A percentile compares a stretch with the other conserved stretches of the same genome.
These are phyloP conservation scores for Teunomyces pallodes DNA, from an alignment of 805 yeast species.

Conservation along the genomic window DNA sequence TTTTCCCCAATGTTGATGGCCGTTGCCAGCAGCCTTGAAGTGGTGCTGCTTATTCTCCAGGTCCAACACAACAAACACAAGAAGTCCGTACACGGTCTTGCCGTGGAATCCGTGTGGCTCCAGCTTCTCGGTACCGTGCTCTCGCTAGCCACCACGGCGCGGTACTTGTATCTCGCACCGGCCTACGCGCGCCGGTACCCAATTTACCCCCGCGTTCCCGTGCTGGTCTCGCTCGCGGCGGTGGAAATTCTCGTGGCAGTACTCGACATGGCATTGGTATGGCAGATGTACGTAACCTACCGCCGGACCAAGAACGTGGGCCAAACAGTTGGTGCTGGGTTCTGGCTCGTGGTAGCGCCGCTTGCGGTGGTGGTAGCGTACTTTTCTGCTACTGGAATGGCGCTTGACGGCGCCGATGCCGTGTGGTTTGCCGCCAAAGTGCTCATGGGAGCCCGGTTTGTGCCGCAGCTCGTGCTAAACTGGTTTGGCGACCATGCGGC, in stretches of 20 bases:
- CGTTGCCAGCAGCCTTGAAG: not conserved
- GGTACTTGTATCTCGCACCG: not conserved
- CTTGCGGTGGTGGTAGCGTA: constrained; percentile 6
- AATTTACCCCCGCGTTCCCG: constrained; percentile 19
- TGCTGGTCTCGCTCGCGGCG: constrained; percentile 17
- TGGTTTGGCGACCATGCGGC: constrained; percentile 31
- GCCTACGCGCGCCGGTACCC: constrained; percentile 30
- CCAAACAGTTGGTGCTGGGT: constrained; percentile 33
- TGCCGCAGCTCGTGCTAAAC: constrained; percentile 44
- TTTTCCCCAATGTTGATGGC: not conserved
- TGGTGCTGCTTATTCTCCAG: constrained; percentile 9
- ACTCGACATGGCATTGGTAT: constrained; percentile 14
- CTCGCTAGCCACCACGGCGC: constrained; percentile 1
- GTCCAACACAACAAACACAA: constrained; percentile 4
- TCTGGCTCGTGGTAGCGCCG: constrained; percentile 2
- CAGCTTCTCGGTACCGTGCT: not conserved
- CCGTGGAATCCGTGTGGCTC: constrained; percentile 7
- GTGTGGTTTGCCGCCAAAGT: constrained; percentile 36
- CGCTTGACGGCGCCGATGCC: constrained; percentile 41
- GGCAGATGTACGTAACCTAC: constrained; percentile 24
- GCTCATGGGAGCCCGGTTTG: constrained; percentile 19
- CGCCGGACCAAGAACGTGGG: constrained; percentile 29
- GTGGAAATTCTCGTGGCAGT: constrained; percentile 13
- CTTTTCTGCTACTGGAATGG: constrained; percentile 3
- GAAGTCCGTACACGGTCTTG: constrained; percentile 4